phyloP scores from a whole-genome alignment of 2,329 filamentous ascomycete species.

The Bipolaris zeicola region DNA sequence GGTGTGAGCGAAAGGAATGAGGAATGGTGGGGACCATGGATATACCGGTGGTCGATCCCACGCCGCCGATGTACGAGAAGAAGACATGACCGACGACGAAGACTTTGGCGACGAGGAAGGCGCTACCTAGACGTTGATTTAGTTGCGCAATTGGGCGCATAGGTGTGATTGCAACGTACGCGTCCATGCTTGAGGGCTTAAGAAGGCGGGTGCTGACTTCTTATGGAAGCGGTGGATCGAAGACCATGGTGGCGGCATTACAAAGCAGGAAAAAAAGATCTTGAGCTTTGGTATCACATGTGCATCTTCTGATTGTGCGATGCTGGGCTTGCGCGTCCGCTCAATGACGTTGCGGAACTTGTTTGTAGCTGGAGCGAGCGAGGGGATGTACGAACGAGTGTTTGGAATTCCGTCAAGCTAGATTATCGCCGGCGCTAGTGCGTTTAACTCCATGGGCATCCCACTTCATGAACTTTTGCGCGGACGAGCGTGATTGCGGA shows the following conservation, averaged over 20 bases:
- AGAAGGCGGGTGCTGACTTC: conserved; percentile 7
- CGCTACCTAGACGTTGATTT: conserved; percentile 12
- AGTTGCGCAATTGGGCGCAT: conserved; percentile 2
- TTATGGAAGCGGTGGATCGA: conserved; percentile 15
- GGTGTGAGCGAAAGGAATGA: conserved; percentile 17
- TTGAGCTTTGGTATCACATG: conserved; percentile 20
- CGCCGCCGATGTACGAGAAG: conserved; percentile 62
- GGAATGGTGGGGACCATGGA: conserved; percentile 88
- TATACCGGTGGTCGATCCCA: conserved; percentile 69
- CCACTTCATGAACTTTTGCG: conserved; percentile 14
- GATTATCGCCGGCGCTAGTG: conserved; percentile 25
- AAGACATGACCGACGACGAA: conserved; percentile 44
- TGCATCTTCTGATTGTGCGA: conserved; percentile 12
- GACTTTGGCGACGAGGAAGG: conserved; percentile 20
- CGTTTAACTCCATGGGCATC: conserved; percentile 23
- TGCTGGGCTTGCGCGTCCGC: not conserved
- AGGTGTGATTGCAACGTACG: conserved; percentile 1
- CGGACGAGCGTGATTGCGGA: not conserved
- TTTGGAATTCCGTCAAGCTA: not conserved
- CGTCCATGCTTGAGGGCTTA: conserved; percentile 5
- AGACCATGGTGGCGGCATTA: conserved; percentile 32
- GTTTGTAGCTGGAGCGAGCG: not conserved
- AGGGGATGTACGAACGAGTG: not conserved
- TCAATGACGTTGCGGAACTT: conserved; percentile 2
- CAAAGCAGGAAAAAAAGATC: not conserved